Conservation (phyloP, 352 stramenopile genomes). For the Pythium chondricola region DNA sequence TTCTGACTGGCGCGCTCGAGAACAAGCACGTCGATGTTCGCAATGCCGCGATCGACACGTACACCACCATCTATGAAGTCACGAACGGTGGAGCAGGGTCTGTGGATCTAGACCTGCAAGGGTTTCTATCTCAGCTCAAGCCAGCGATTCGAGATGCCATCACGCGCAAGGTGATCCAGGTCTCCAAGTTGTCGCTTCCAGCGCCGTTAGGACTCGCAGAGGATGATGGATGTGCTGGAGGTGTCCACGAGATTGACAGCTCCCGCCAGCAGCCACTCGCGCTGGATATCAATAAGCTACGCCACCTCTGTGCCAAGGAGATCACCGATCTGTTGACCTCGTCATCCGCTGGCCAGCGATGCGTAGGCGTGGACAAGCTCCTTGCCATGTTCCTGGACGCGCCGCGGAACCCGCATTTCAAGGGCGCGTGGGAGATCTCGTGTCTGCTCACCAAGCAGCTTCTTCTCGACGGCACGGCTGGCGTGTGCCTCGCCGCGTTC, state of each 20-base stretch:
- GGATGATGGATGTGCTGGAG: slow-evolving; percentile 6
- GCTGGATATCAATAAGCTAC: slow-evolving; percentile 58
- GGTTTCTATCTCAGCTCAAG: slow-evolving; percentile 56
- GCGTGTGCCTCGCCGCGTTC: slow-evolving; percentile 46
- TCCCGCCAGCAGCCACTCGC: slow-evolving; percentile 40
- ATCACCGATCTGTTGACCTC: slow-evolving; percentile 54
- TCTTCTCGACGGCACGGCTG: slow-evolving; percentile 37
- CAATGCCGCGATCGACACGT: slow-evolving; percentile 60
- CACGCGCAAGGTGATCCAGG: slow-evolving; percentile 63
- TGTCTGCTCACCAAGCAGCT: slow-evolving; percentile 67
- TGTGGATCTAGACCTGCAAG: slow-evolving; percentile 42
- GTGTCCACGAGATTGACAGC: slow-evolving; percentile 39
- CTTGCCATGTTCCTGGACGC: slow-evolving; percentile 33
- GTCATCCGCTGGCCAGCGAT: slow-evolving; percentile 26
- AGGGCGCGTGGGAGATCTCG: slow-evolving; percentile 64
- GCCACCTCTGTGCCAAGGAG: slow-evolving; percentile 40
- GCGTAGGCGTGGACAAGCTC: slow-evolving; percentile 50
- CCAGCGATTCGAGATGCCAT: slow-evolving; percentile 68
- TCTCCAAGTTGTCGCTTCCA: slow-evolving; percentile 28
- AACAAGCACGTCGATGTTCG: slow-evolving; percentile 83
- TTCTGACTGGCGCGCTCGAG: slow-evolving; percentile 52
- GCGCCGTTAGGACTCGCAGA: background rate
- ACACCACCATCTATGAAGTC: slow-evolving; percentile 65
- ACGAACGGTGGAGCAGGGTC: slow-evolving; percentile 40
- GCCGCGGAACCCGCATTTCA: slow-evolving; percentile 29